Evolutionary conservation across 2,329 filamentous ascomycete species (phyloP).

Genomic region (Neofusicoccum ribis): DNA sequence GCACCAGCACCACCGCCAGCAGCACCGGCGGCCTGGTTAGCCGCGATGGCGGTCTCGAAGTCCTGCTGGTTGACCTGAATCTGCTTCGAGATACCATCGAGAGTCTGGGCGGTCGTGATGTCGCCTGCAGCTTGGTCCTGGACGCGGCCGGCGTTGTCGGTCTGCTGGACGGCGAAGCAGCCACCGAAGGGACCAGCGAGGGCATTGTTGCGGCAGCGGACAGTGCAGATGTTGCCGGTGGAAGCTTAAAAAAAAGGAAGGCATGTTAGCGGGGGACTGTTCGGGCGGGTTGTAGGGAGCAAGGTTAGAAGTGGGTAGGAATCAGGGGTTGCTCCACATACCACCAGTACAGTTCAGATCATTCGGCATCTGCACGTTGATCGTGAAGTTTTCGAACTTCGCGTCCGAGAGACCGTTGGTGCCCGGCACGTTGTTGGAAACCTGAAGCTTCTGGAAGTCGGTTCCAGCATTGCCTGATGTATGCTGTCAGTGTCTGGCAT

Average conservation of each 20-base stretch:
- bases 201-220: constrained; percentile 61
- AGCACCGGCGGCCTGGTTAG: constrained; percentile 47
- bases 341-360: constrained; percentile 25
- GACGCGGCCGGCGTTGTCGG: constrained; percentile 40
- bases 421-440: constrained; percentile 62
- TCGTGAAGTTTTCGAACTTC: constrained; percentile 57
- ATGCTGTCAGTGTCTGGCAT: constrained; percentile 12
- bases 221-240: constrained; percentile 59
- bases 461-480: constrained; percentile 35
- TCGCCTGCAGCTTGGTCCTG: constrained; percentile 28
- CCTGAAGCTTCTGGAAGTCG: constrained; percentile 51
- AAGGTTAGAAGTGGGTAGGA: too few relatives aligned
- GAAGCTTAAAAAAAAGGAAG: constrained; percentile 27
- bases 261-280: neutral
- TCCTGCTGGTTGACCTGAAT: constrained; percentile 54
- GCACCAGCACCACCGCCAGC: constrained; percentile 32
- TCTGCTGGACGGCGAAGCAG: constrained; percentile 60
- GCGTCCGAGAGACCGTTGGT: constrained; percentile 58
- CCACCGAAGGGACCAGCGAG: constrained; percentile 59
- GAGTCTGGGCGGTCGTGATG: constrained; percentile 50
- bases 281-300: too few relatives aligned
- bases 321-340: neutral
- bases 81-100: constrained; percentile 51
- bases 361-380: constrained; percentile 56
- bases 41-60: constrained; percentile 48